phyloP scores from a whole-genome alignment of 768 basidiomycete genomes.

The Roridomyces roridus region DNA sequence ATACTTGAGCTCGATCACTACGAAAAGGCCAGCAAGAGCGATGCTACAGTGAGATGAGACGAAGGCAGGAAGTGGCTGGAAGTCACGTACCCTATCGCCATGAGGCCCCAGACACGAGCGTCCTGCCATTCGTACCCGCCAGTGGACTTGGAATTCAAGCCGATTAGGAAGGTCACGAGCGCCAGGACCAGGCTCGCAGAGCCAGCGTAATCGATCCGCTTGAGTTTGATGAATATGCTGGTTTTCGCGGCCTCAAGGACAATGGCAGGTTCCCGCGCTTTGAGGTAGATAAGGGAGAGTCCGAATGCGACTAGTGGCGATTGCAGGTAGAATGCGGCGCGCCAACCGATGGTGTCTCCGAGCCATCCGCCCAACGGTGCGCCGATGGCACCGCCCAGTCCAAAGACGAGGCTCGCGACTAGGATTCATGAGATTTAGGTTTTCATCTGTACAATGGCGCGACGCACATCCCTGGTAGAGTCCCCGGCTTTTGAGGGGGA shows the following conservation, averaged over 20 bases:
- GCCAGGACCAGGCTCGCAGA: conserved; percentile 60
- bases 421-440: background rate
- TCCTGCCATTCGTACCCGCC: conserved; percentile 42
- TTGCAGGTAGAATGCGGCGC: conserved; percentile 66
- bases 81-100: too few relatives aligned
- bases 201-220: conserved; percentile 68
- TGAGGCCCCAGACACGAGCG: conserved; percentile 57
- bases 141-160: conserved; percentile 18
- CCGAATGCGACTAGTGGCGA: conserved; percentile 32
- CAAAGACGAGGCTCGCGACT: conserved; percentile 49
- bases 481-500: conserved; percentile 69
- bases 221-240: conserved; percentile 42
- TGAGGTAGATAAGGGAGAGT: conserved; percentile 16
- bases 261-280: conserved; percentile 18
- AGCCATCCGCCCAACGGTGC: conserved; percentile 63
- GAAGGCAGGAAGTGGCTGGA: too few relatives aligned
- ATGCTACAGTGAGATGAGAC: conserved; percentile 35
- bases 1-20: conserved; percentile 61
- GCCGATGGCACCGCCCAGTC: conserved; percentile 64
- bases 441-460: background rate
- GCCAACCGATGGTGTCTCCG: conserved; percentile 68
- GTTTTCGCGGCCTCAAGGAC: conserved; percentile 8
- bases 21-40: conserved; percentile 51
- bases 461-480: conserved; percentile 61
- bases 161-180: conserved; percentile 46